Evolutionary conservation across 495 filamentous ascomycete genomes (phyloP), one percentile per base, ranked within the genome.

Genomic region (Clohesyomyces aquaticus): DNA sequence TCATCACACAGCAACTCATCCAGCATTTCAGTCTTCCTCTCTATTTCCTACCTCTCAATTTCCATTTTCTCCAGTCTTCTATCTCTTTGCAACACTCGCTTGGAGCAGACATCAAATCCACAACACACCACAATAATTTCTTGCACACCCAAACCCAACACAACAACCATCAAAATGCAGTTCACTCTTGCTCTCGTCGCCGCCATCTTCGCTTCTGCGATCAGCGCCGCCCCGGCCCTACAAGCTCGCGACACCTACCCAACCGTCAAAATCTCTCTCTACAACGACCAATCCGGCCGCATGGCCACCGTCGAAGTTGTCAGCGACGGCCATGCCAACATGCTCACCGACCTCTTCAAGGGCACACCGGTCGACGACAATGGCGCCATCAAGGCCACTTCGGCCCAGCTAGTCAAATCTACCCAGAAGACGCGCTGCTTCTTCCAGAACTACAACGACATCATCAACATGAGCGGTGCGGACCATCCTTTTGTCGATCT

Each of bases 371-470:
- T 59, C 46, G 56, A 59, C 45, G 2, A 48, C 2, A 48, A 50
- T 23, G 56, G 56, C 1, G 29, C 38, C n/a, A 50, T 59, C 41
- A 21, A 32, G 2, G 56, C 4, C 2, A 59, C 43, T 1, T 49
- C 43, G 1, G 56, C 56, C 23, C 38, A 59, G 12, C 56, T 59
- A 4, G 23, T 59, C 46, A 11, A 59, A 4, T 59, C 32, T 29
- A 19, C 26, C 1, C 12, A 59, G 8, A 28, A 16, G 3, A 50
- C 45, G 14, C 45, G 27, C 45, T 59, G 56, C 56, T 59, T 50
- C 45, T 59, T 59, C 56, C 42, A 59, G 27, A 59, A 46, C 19
- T 22, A 18, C 27, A 59, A 48, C 26, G n/a, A 19, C 12, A 59
- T 59, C 42, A 50, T 59, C 26, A 38, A 48, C 25, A 22, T 59